Evolutionary conservation across 257 asterid species (phyloP), one percentile per base, ranked within the genome.

Genomic region (Eucommia ulmoides): DNA sequence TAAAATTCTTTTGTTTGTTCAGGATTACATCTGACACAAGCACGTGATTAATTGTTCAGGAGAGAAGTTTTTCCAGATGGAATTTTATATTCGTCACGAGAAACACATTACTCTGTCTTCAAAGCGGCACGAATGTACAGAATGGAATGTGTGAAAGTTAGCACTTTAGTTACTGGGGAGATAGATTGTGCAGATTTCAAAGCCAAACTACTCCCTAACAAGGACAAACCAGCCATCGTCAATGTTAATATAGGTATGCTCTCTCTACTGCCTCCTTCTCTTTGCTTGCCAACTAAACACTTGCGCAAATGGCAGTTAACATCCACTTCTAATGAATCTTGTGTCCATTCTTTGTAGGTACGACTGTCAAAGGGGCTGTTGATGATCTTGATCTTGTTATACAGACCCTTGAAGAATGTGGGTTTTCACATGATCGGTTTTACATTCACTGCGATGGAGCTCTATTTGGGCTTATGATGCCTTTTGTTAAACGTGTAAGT

Each of bases 371-470:
- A 55, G 78, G 78, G 49, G 76, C 61, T n/a, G 1, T 68, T 15
- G 79, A 73, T 50, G 44, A 73, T 2, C 44, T 73, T 58, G 79
- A 73, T 51, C 20, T 64, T 22, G 50, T 68, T 10, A 49, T 73
- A 33, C 24, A 54, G 17, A 68, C 65, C 10, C 59, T 73, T 18
- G 24, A 61, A 18, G 75, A 65, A 2, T 61, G 73, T 51, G 70
- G 65, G 1, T 68, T 60, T 24, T 41, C 70, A 19, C 8, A 52
- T 0, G 52, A 72, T 19, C 56, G 41, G 8, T 67, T 59, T 48
- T 67, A 72, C 54, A 59, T 67, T 6, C 78, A 71, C 18, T 71
- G 74, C 48, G 74, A 71, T 59, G 74, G 62, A 12, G 78, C 78
- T 17, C 24, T 59, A 0, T 58, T 16, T 41, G 78, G 74, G 3